Conservation (phyloP, 257 asterid species). For the Lycium ferocissimum region DNA sequence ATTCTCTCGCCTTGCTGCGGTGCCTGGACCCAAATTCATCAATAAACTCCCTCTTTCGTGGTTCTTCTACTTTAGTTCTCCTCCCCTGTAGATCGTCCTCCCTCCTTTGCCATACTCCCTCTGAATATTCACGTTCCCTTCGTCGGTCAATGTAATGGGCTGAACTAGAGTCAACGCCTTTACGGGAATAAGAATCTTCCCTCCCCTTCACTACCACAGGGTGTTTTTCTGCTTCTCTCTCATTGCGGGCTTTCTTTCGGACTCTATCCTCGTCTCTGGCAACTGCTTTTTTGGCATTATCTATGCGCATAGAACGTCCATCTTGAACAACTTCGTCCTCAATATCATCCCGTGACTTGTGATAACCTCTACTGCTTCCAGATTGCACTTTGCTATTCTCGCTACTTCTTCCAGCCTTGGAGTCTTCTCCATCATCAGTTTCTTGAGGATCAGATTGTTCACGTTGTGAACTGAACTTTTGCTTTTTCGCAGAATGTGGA, state of each 20-base stretch:
- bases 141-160: conserved; percentile 61
- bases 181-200: conserved; percentile 64
- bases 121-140: conserved; percentile 69
- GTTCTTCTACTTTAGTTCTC: conserved; percentile 64
- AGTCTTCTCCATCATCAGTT: conserved; percentile 65
- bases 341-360: conserved; percentile 52
- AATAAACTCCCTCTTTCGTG: conserved; percentile 65
- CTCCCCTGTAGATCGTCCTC: conserved; percentile 69
- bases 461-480: conserved; percentile 48
- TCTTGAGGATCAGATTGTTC: conserved; percentile 60
- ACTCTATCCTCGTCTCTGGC: conserved; percentile 53
- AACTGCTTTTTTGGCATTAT: conserved; percentile 48
- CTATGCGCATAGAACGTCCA: conserved; percentile 49
- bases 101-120: conserved; percentile 68
- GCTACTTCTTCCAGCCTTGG: conserved; percentile 67
- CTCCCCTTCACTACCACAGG: conserved; percentile 54
- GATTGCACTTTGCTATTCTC: conserved; percentile 82
- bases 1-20: conserved; percentile 63
- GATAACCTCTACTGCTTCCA: conserved; percentile 69
- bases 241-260: conserved; percentile 60
- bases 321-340: conserved; percentile 80
- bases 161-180: conserved; percentile 60
- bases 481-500: conserved; percentile 46
- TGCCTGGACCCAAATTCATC: conserved; percentile 66
- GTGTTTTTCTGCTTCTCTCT: conserved; percentile 63